Percentiles rank a stretch among this genome's conserved stretches.
phyloP scores from a whole-genome alignment of 73 alveolate species.

The Paramecium sonneborni region DNA sequence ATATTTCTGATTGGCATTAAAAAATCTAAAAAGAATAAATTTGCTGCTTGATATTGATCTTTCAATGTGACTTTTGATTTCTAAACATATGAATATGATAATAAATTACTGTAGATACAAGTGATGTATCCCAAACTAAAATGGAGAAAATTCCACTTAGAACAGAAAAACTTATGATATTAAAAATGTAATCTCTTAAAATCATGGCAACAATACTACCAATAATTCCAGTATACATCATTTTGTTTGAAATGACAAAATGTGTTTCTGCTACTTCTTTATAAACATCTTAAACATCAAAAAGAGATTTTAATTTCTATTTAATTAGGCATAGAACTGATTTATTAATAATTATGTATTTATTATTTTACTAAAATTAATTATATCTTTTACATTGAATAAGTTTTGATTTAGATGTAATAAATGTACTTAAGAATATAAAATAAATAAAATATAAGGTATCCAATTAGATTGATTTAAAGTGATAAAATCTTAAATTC shows the following conservation, averaged over 20 bases:
- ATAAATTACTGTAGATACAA: background rate
- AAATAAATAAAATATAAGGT: background rate
- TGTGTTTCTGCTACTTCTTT: background rate
- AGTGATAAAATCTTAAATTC: background rate
- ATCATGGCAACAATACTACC: background rate
- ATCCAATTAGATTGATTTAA: background rate
- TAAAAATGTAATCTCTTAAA: background rate
- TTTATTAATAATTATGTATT: background rate
- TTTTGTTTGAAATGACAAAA: background rate
- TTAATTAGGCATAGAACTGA: background rate
- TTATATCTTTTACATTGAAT: background rate
- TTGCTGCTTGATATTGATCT: background rate
- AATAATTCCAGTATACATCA: background rate
- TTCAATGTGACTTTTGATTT: background rate
- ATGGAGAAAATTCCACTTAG: background rate
- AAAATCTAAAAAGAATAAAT: background rate
- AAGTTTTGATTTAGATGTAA: background rate
- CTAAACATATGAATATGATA: background rate
- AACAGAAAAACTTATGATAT: background rate
- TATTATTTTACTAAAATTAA: background rate
- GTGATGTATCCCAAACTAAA: conserved; percentile 4
- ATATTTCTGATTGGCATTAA: background rate
- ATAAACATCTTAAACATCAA: background rate
- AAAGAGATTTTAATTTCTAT: background rate
- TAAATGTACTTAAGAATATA: background rate